Evolutionary conservation across 257 asterid genomes (phyloP).

Genomic region (Coffea canephora): DNA sequence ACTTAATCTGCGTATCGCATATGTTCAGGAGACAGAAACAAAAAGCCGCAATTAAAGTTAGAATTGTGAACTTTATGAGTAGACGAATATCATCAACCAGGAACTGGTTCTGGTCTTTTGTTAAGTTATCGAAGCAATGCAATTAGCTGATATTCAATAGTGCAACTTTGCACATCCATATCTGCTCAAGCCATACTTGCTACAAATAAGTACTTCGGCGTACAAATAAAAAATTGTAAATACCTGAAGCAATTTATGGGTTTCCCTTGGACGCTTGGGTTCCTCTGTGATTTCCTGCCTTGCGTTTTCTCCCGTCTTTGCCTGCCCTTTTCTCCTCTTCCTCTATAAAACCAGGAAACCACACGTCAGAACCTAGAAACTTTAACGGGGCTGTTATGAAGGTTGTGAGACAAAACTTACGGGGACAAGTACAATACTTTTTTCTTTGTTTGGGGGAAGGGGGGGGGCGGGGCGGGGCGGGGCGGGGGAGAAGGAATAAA

Average conservation of each 20-base stretch:
- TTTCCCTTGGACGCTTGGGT: constrained; percentile 65
- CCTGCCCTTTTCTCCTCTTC: constrained; percentile 56
- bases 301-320: constrained; percentile 30
- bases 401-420: not conserved
- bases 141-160: not conserved
- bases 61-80: not conserved
- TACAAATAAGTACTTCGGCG: too few relatives aligned
- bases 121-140: not conserved
- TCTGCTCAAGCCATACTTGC: not conserved
- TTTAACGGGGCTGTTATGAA: not conserved
- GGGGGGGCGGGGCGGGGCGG: too few relatives aligned
- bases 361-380: not conserved
- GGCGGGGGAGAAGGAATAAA: too few relatives aligned
- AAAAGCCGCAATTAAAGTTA: not conserved
- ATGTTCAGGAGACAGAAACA: not conserved
- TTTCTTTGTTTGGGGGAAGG: too few relatives aligned
- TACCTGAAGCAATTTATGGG: constrained; percentile 98
- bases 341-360: constrained; percentile 28
- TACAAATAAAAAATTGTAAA: not conserved
- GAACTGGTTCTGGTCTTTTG: not conserved
- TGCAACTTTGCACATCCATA: not conserved
- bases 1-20: not conserved
- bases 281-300: constrained; percentile 41
- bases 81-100: not conserved
- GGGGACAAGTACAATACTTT: not conserved